Evolutionary conservation across 345 rosid genomes (phyloP).

Genomic region (Corchorus capsularis): DNA sequence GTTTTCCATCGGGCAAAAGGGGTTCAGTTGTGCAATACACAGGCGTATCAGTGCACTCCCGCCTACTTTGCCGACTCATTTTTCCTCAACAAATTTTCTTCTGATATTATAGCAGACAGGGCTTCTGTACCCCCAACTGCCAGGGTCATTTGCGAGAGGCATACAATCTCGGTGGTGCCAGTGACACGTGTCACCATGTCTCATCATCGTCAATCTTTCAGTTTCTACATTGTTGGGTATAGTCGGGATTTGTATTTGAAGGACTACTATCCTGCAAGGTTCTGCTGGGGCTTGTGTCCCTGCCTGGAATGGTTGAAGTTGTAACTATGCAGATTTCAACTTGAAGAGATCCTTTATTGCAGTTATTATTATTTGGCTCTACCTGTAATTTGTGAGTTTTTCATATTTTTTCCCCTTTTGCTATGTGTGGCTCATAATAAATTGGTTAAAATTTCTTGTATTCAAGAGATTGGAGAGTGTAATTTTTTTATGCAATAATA

Average conservation of each 20-base stretch:
- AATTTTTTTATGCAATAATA: neutral
- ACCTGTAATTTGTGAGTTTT: neutral
- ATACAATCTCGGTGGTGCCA: conserved; percentile 82
- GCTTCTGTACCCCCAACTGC: conserved; percentile 69
- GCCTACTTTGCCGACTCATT: conserved; percentile 92
- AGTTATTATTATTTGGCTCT: neutral
- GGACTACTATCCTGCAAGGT: conserved; percentile 86
- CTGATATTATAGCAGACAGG: conserved; percentile 80
- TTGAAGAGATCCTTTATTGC: neutral
- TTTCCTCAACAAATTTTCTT: conserved; percentile 89
- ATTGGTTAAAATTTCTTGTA: neutral
- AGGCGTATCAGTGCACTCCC: conserved; percentile 86
- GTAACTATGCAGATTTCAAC: conserved; percentile 26
- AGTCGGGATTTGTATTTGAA: conserved; percentile 86
- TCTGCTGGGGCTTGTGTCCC: conserved; percentile 96
- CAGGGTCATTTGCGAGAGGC: conserved; percentile 88
- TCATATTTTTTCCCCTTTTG: neutral
- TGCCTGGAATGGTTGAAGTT: conserved; percentile 88
- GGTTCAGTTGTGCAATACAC: conserved; percentile 90
- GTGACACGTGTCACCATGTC: conserved; percentile 88
- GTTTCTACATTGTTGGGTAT: conserved; percentile 83
- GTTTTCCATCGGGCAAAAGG: conserved; percentile 92
- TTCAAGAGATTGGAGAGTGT: neutral
- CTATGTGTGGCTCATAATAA: neutral
- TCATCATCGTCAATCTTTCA: conserved; percentile 69